phyloP scores from a whole-genome alignment of 2,329 filamentous ascomycete genomes.

The Sclerotinia subarctica region DNA sequence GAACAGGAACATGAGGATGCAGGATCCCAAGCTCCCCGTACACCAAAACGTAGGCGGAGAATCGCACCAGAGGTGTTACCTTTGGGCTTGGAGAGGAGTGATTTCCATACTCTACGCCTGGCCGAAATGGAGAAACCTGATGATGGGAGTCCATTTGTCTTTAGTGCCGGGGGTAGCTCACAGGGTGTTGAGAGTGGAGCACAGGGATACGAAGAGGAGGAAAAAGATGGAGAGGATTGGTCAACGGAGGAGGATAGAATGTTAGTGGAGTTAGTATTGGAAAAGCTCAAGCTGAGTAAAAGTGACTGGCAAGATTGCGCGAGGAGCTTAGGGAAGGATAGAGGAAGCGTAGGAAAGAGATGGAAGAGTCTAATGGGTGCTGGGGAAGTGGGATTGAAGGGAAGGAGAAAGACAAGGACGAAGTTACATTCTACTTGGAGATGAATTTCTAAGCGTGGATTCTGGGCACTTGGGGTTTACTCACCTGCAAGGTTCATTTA shows the following conservation, averaged over 20 bases:
- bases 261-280: conserved; percentile 64
- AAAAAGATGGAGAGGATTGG: conserved; percentile 45
- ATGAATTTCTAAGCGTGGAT: conserved; percentile 31
- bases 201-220: conserved; percentile 28
- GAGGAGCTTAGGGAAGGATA: conserved; percentile 58
- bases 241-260: conserved; percentile 61
- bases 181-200: conserved; percentile 14
- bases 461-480: not conserved
- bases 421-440: conserved; percentile 57
- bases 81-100: conserved; percentile 55
- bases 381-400: conserved; percentile 59
- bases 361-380: conserved; percentile 61
- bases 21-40: conserved; percentile 40
- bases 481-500: not conserved
- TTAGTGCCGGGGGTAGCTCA: not conserved
- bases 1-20: conserved; percentile 34
- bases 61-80: conserved; percentile 60
- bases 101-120: conserved; percentile 53
- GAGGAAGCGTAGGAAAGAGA: conserved; percentile 53
- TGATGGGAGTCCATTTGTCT: not conserved
- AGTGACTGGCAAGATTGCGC: conserved; percentile 67
- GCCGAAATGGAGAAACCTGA: conserved; percentile 23
- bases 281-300: conserved; percentile 63
- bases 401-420: conserved; percentile 41
- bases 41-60: conserved; percentile 55